Evolutionary conservation across 495 filamentous ascomycete species (phyloP), one percentile per base, ranked within the genome.

Genomic region (Parathielavia hyrcaniae): DNA sequence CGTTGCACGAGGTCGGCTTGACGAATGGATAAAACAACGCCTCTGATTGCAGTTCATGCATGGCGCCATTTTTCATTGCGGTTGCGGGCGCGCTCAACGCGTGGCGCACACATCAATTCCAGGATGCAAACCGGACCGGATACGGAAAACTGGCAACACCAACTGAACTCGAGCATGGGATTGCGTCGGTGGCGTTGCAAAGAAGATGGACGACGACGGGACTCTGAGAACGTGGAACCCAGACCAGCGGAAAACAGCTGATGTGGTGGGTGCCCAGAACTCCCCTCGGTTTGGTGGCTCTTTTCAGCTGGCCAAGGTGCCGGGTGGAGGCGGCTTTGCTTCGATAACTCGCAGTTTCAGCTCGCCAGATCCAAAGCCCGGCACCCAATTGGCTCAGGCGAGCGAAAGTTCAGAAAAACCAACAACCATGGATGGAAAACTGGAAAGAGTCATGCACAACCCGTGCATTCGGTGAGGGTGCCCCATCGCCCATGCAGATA

Each of bases 291-390:
- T 34, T 35, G 47, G 47, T 35, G 26, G 26, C 26, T 30, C 26
- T 30, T 30, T 59, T 59, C 57, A 59, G 57, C 57, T 59, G 57
- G 49, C 43, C 57, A 59, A 47, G 57, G 57, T 19, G 40, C 20
- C 2, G 17, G 47, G 6, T 7, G 14, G 12, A 7, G 39, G 39
- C 36, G 22, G 36, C 20, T 40, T 23, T 34, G 13, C 10, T n/a
- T 30, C 22, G 38, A 4, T 39, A 47, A 40, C 34, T 16, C 20
- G 1, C 4, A 19, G 19, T 53, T 59, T 59, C 57, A 59, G 57
- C 57, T 59, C 41, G 19, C n/a, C 16, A 19, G 10, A 32, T 19
- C 17, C 17, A 17, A 5, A 32, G 16, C 32, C 26, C 41, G 1
- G 10, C 19, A 14, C 32, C 57, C 23, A 14, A 59, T 59, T 59